Conservation (phyloP, 2,329 filamentous ascomycete genomes). For the Pseudogymnoascus sp. region DNA sequence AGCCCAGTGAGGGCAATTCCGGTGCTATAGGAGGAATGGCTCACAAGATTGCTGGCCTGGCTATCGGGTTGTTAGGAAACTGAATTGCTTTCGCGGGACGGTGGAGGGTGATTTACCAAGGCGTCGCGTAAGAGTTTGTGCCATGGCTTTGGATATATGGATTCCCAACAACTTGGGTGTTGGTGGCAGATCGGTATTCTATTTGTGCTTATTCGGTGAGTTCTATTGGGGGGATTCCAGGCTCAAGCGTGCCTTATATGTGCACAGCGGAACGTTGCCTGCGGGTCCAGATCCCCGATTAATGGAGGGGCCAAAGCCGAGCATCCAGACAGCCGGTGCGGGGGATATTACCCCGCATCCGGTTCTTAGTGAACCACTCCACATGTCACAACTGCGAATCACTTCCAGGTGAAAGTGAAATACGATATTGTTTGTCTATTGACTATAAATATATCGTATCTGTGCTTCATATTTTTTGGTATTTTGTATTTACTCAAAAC, state of each 20-base stretch:
- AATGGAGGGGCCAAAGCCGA: background rate
- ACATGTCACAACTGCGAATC: background rate
- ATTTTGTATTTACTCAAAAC: constrained; percentile 3
- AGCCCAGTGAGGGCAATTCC: background rate
- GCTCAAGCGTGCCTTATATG: background rate
- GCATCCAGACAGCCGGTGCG: constrained; percentile 3
- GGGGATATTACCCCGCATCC: constrained; percentile 1
- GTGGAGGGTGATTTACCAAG: constrained; percentile 12
- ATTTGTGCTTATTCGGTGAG: background rate
- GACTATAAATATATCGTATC: background rate
- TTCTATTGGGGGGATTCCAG: background rate
- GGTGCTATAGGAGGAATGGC: background rate
- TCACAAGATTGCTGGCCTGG: constrained; percentile 21
- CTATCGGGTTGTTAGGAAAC: constrained; percentile 12
- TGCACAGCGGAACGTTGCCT: background rate
- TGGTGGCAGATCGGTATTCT: background rate
- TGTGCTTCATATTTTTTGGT: background rate
- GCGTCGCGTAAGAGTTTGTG: constrained; percentile 11
- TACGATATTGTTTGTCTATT: background rate
- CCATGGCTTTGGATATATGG: constrained; percentile 4
- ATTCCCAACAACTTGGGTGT: background rate
- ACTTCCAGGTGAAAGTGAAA: background rate
- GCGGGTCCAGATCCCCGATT: background rate
- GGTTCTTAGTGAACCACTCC: background rate
- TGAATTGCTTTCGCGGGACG: background rate